These are phyloP conservation scores for Xylaria hypoxylon DNA, from an alignment of 2,329 filamentous ascomycete genomes.

Conservation along the genomic window DNA sequence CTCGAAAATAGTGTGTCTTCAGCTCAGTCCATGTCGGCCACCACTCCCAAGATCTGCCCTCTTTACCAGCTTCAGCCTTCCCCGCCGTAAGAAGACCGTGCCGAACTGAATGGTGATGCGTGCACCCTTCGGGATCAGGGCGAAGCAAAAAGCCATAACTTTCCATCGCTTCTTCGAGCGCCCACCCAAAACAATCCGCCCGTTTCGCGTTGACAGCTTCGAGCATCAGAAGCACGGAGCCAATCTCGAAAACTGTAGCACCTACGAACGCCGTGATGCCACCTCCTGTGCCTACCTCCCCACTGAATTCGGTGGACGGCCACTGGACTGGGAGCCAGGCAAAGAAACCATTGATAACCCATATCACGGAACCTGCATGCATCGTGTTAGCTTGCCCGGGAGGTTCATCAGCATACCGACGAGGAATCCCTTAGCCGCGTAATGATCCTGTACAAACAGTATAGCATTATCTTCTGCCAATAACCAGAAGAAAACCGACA, in stretches of 20 bases:
- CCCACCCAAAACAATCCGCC: constrained; percentile 36
- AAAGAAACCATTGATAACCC: constrained; percentile 39
- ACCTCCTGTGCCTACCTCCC: constrained; percentile 21
- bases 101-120: constrained; percentile 29
- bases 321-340: constrained; percentile 30
- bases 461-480: not conserved
- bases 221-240: constrained; percentile 35
- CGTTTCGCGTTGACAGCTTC: constrained; percentile 35
- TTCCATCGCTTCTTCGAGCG: constrained; percentile 31
- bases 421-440: not conserved
- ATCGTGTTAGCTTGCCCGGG: constrained; percentile 2
- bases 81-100: constrained; percentile 4
- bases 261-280: constrained; percentile 37
- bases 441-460: not conserved
- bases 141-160: constrained; percentile 16
- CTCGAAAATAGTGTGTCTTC: constrained; percentile 32
- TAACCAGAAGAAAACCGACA: not conserved
- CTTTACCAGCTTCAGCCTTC: not conserved
- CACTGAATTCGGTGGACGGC: constrained; percentile 28
- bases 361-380: constrained; percentile 30
- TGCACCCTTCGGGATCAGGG: constrained; percentile 26
- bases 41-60: constrained; percentile 30
- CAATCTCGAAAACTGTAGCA: constrained; percentile 36
- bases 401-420: not conserved
- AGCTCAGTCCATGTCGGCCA: constrained; percentile 34